Conservation (phyloP, 2,329 filamentous ascomycete genomes). For the Monosporascus sp. region DNA sequence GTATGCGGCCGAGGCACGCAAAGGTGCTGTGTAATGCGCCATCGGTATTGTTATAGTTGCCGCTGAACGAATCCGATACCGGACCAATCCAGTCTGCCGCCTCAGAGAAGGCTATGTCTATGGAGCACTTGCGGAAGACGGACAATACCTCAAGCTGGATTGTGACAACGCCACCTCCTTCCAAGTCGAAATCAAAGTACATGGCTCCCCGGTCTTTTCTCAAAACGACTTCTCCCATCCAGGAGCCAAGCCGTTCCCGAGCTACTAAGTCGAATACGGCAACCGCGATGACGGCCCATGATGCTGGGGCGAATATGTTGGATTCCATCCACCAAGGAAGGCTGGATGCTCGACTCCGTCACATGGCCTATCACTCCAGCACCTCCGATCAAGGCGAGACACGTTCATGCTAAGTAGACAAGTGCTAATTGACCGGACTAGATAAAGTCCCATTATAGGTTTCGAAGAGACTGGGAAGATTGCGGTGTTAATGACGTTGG, state of each 20-base stretch:
- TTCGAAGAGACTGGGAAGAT: background rate
- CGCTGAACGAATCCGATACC: conserved; percentile 35
- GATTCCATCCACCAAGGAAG: conserved; percentile 52
- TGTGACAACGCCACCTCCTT: conserved; percentile 23
- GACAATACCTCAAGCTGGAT: conserved; percentile 19
- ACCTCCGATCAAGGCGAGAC: conserved; percentile 25
- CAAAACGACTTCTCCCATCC: conserved; percentile 8
- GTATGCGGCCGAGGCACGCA: conserved; percentile 24
- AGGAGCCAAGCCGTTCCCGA: conserved; percentile 8
- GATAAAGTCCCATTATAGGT: background rate
- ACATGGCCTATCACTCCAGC: conserved; percentile 53
- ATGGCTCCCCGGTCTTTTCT: conserved; percentile 9
- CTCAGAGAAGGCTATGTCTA: conserved; percentile 38
- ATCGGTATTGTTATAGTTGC: conserved; percentile 26
- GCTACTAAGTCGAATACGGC: conserved; percentile 28
- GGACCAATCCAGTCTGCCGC: conserved; percentile 36
- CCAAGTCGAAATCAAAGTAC: conserved; percentile 23
- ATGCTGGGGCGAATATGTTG: conserved; percentile 50
- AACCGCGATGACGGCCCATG: conserved; percentile 43
- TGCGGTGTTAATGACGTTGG: no score
- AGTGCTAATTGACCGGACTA: background rate
- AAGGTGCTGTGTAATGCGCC: conserved; percentile 31
- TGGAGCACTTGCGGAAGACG: conserved; percentile 20
- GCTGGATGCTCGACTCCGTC: conserved; percentile 41
- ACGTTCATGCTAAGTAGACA: conserved; percentile 5